Evolutionary conservation across 164 flowering plant genomes (phyloP), one percentile per base, ranked within the genome.

Genomic region (Vitis labrusca): DNA sequence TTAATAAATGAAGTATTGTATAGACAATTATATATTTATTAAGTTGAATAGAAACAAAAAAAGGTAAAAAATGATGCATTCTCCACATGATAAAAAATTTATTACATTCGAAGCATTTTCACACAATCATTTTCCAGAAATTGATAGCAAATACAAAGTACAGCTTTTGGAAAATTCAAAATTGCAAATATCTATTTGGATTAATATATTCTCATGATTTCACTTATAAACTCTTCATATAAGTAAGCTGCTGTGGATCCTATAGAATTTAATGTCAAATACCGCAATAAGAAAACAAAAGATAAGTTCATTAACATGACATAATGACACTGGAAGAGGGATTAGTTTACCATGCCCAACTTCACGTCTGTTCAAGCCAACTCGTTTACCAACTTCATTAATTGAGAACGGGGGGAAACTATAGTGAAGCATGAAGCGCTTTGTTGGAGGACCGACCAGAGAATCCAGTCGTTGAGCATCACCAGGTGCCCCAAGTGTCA

Each of bases 381-480:
- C 83, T 78, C 90, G 81, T 86, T 93, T 93, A 27, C 93, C 98
- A 70, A 95, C 94, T 85, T 95, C 99, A 88, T 95, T 93, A 56
- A 88, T 95, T 23, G 89, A 91, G 74, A 82, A 95, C 66, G 99
- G 98, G 27, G 99, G 99, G 74, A 95, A 95, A 79, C 89, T 90
- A 71, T 95, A 95, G 71, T 95, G 99, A 80, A 95, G 99, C 99
- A 95, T 95, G 84, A 95, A 95, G 61, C 94, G 92, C 80, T 95
- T 95, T 27, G 76, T 82, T 44, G 99, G 78, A 7, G 97, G 94
- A 49, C 98, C 97, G 72, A 95, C 97, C 44, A 95, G 48, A 66
- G 99, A 93, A 7, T 86, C 93, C 80, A 95, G 78, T 17, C 81
- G 84, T 77, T 95, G 99, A 77, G 99, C 98, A 79, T 95, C 97